A percentile compares a stretch with the other conserved stretches of the same genome.
phyloP scores from a whole-genome alignment of 805 yeast genomes.

The Ogataea sp. region DNA sequence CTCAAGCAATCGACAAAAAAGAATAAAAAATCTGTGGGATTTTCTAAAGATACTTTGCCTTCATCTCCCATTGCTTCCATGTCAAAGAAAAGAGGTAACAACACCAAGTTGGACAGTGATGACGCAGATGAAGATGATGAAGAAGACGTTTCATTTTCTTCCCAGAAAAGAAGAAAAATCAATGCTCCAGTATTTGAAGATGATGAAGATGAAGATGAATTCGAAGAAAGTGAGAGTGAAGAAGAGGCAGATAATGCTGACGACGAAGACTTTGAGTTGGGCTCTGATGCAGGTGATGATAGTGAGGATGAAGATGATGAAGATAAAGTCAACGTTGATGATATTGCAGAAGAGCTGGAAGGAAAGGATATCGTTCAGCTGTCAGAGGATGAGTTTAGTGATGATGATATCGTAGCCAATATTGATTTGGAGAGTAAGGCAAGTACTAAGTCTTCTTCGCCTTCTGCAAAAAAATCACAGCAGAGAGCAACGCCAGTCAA shows the following conservation, averaged over 20 bases:
- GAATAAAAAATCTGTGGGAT: background rate
- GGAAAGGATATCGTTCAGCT: conserved; percentile 5
- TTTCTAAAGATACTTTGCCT: background rate
- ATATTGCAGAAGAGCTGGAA: conserved; percentile 11
- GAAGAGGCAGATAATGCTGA: conserved; percentile 1
- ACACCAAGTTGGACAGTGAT: conserved; percentile 2
- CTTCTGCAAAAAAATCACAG: background rate
- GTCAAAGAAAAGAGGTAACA: conserved; percentile 7
- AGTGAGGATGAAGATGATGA: conserved; percentile 8
- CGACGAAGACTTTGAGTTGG: background rate
- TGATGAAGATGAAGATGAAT: conserved; percentile 3
- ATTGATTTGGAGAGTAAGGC: conserved; percentile 3
- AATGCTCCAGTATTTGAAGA: conserved; percentile 8
- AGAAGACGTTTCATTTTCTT: background rate
- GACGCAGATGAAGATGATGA: conserved; percentile 9
- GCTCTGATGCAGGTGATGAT: background rate
- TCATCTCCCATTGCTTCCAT: conserved; percentile 12
- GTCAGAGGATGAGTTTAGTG: conserved; percentile 6
- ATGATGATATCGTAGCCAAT: conserved; percentile 6
- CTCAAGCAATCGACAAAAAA: background rate
- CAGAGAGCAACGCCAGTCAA: background rate
- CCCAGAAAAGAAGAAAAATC: conserved; percentile 6
- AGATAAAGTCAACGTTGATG: conserved; percentile 12
- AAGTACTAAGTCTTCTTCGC: background rate
- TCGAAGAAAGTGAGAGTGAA: conserved; percentile 1